phyloP scores from a whole-genome alignment of 1,284 basidiomycete genomes.

The Pseudozyma pruni region DNA sequence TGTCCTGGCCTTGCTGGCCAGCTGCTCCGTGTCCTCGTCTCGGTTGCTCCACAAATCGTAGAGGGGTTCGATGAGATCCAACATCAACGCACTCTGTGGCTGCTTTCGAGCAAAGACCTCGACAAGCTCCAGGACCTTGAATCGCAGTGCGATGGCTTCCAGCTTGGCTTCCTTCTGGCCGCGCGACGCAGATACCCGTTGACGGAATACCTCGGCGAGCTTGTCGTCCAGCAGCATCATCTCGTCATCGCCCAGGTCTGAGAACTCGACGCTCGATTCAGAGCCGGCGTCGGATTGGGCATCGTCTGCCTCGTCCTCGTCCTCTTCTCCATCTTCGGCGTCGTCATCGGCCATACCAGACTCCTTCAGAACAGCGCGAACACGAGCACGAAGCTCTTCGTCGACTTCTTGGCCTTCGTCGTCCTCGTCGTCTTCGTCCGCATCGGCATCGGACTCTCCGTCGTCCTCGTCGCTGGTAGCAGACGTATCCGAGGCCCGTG shows the following conservation, averaged over 20 bases:
- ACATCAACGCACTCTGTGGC: conserved; percentile 73
- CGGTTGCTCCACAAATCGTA: conserved; percentile 73
- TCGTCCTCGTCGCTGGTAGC: conserved; percentile 52
- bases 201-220: conserved; percentile 85
- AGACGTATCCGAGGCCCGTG: conserved; percentile 32
- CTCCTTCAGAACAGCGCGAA: conserved; percentile 80
- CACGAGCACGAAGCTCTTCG: conserved; percentile 75
- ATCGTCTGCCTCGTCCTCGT: conserved; percentile 60
- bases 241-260: conserved; percentile 78
- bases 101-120: conserved; percentile 84
- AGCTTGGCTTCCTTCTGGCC: conserved; percentile 54
- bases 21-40: conserved; percentile 71
- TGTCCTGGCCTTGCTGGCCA: conserved; percentile 84
- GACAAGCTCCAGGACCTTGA: conserved; percentile 89
- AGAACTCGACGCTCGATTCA: conserved; percentile 45
- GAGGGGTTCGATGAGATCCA: conserved; percentile 80
- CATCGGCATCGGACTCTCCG: conserved; percentile 73
- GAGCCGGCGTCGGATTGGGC: conserved; percentile 39
- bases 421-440: conserved; percentile 69
- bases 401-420: conserved; percentile 73
- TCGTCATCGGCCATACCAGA: conserved; percentile 75
- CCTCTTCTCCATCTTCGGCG: conserved; percentile 68
- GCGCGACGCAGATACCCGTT: conserved; percentile 73
- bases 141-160: conserved; percentile 82
- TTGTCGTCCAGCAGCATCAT: conserved; percentile 97